These are phyloP conservation scores for Cercospora zeina DNA, from an alignment of 2,329 filamentous ascomycete genomes.

Conservation along the genomic window DNA sequence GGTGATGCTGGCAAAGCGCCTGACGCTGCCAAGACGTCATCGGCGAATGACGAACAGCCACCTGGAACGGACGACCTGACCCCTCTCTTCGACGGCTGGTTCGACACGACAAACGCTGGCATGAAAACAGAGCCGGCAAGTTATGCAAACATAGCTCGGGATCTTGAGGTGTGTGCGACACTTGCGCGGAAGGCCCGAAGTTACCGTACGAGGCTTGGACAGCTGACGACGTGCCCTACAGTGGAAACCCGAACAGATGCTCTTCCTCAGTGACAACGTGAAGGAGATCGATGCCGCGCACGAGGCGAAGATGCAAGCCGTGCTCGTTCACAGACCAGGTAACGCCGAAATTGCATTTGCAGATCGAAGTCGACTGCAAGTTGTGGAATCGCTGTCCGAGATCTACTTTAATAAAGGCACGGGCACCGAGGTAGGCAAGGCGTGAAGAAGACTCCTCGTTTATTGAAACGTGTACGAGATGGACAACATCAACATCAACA, in stretches of 20 bases:
- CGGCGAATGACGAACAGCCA: constrained; percentile 36
- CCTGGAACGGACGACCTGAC: constrained; percentile 57
- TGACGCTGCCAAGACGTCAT: constrained; percentile 11
- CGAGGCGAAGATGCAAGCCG: constrained; percentile 45
- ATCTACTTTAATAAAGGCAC: constrained; percentile 23
- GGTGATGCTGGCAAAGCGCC: constrained; percentile 16
- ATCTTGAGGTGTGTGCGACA: constrained; percentile 39
- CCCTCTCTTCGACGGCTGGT: constrained; percentile 64
- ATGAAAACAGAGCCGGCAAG: constrained; percentile 67
- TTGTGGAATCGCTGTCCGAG: constrained; percentile 34
- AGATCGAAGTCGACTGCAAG: constrained; percentile 41
- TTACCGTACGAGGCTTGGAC: neutral
- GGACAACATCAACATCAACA: no score
- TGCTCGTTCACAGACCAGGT: constrained; percentile 61
- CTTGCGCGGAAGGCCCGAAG: neutral
- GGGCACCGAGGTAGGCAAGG: constrained; percentile 15
- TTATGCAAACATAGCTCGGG: constrained; percentile 64
- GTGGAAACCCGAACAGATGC: constrained; percentile 55
- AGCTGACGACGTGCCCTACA: constrained; percentile 35
- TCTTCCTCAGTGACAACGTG: constrained; percentile 82
- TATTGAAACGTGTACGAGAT: neutral
- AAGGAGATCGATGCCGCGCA: constrained; percentile 54
- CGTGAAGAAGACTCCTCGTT: neutral
- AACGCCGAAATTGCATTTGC: constrained; percentile 63
- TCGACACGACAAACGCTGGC: constrained; percentile 79